phyloP scores from a whole-genome alignment of 306 rosid genomes.

The Quercus wislizeni region DNA sequence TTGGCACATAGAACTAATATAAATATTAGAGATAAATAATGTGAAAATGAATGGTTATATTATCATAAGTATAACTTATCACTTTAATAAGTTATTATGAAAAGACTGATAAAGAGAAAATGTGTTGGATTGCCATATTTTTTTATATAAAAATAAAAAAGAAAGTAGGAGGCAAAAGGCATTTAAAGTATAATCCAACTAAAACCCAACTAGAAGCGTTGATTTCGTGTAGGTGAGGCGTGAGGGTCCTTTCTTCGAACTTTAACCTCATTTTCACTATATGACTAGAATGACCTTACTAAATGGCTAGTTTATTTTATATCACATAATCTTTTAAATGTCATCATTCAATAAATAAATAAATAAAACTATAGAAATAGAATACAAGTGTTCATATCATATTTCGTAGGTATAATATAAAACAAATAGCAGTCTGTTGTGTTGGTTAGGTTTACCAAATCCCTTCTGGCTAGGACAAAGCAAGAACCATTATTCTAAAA shows the following conservation, averaged over 20 bases:
- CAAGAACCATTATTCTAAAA: neutral
- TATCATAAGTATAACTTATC: no score
- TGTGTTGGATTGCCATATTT: no score
- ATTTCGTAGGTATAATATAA: neutral
- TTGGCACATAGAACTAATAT: no score
- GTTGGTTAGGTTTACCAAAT: neutral
- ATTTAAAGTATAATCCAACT: neutral
- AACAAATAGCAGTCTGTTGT: neutral
- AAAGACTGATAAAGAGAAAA: no score
- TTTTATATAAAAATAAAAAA: no score
- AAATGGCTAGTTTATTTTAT: neutral
- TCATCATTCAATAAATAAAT: neutral
- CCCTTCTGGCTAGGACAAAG: no score
- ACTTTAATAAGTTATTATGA: no score
- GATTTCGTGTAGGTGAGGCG: neutral
- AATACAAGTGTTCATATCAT: neutral
- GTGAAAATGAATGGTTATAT: no score
- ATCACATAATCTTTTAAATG: neutral
- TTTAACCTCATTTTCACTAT: no score
- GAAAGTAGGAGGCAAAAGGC: no score
- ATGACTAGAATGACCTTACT: conserved; percentile 1
- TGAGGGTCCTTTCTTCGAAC: neutral
- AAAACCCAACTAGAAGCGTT: neutral
- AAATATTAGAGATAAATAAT: no score
- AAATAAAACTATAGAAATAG: neutral